A percentile compares a stretch with the other conserved stretches of the same genome.
Evolutionary conservation across 2,329 filamentous ascomycete species (phyloP).

Genomic region (Monosporascus sp.): DNA sequence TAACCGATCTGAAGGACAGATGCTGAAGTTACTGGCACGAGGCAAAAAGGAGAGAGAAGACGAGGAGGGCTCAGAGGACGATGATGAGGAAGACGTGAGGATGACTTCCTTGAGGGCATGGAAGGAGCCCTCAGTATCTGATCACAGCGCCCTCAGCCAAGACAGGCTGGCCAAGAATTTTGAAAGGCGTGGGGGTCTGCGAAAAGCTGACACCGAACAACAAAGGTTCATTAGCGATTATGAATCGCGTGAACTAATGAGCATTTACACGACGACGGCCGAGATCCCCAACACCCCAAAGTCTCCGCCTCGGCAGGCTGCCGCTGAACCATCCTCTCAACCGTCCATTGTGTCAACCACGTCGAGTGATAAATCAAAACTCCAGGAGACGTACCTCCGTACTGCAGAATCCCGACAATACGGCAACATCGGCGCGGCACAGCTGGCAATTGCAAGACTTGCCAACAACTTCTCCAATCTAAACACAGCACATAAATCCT

Average conservation of each 20-base stretch:
- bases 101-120: conserved; percentile 49
- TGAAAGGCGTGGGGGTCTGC: conserved; percentile 47
- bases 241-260: conserved; percentile 56
- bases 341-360: conserved; percentile 32
- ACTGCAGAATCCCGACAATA: conserved; percentile 40
- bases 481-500: conserved; percentile 9
- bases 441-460: conserved; percentile 38
- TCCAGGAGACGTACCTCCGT: conserved; percentile 44
- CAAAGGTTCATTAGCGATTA: conserved; percentile 50
- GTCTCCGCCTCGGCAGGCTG: conserved; percentile 39
- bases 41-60: conserved; percentile 53
- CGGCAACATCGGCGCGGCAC: conserved; percentile 36
- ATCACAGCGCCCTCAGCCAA: conserved; percentile 42
- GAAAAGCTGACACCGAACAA: conserved; percentile 48
- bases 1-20: conserved; percentile 67
- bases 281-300: conserved; percentile 54
- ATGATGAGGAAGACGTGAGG: conserved; percentile 49
- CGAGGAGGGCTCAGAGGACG: conserved; percentile 35
- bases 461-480: conserved; percentile 20
- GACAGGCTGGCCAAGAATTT: conserved; percentile 43
- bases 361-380: conserved; percentile 30
- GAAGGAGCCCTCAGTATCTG: conserved; percentile 39
- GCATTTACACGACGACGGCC: conserved; percentile 46
- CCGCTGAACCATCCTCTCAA: conserved; percentile 12
- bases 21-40: conserved; percentile 51